Percentiles rank a stretch among this genome's conserved stretches.
Conservation (phyloP, 768 basidiomycete species). For the Tulasnella sp. region DNA sequence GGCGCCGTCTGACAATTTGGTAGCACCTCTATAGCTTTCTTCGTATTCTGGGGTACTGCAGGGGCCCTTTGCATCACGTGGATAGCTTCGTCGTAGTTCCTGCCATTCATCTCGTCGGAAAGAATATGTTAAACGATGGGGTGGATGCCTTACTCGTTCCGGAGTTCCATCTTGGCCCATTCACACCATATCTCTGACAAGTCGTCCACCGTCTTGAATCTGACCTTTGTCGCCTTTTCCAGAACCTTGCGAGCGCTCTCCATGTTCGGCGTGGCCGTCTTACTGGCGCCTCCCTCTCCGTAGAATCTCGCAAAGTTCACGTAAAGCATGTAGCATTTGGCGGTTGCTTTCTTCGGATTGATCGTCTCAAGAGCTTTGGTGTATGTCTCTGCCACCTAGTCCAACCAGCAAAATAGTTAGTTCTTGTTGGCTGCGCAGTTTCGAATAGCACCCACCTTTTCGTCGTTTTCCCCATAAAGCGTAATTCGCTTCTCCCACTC, state of each 20-base stretch:
- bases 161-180: slow-evolving; percentile 97
- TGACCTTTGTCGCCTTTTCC: slow-evolving; percentile 86
- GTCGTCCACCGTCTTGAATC: slow-evolving; percentile 92
- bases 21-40: slow-evolving; percentile 85
- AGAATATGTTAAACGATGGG: slow-evolving; percentile 22
- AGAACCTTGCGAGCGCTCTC: slow-evolving; percentile 86
- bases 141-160: slow-evolving; percentile 73
- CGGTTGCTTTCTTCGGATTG: slow-evolving; percentile 81
- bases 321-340: slow-evolving; percentile 84
- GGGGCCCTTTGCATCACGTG: slow-evolving; percentile 96
- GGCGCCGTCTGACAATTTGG: slow-evolving; percentile 92
- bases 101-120: slow-evolving; percentile 36
- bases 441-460: slow-evolving; percentile 55
- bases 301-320: slow-evolving; percentile 97
- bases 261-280: slow-evolving; percentile 74
- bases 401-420: background rate
- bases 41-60: slow-evolving; percentile 81
- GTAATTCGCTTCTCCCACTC: slow-evolving; percentile 99
- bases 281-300: slow-evolving; percentile 84
- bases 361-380: slow-evolving; percentile 83
- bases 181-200: slow-evolving; percentile 99
- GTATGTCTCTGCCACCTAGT: slow-evolving; percentile 88
- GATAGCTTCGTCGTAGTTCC: slow-evolving; percentile 96
- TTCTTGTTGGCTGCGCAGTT: background rate
- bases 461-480: slow-evolving; percentile 87